phyloP scores from a whole-genome alignment of 2,329 filamentous ascomycete genomes.

The Cladophialophora exuberans region DNA sequence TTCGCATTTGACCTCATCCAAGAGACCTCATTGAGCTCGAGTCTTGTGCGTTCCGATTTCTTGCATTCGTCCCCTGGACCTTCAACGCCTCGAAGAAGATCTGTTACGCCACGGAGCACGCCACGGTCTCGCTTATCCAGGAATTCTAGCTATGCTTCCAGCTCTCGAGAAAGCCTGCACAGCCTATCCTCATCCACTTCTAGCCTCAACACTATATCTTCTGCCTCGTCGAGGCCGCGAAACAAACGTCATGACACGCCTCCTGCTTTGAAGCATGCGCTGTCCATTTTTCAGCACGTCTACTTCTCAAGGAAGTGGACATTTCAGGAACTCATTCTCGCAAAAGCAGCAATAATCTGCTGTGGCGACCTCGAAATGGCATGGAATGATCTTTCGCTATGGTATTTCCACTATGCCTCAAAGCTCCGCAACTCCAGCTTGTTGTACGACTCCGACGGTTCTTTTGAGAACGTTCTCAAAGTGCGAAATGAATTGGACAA shows the following conservation, averaged over 20 bases:
- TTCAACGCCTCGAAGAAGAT: slow-evolving; percentile 4
- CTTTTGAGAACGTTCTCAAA: slow-evolving; percentile 24
- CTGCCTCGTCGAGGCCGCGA: slow-evolving; percentile 4
- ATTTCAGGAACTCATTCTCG: slow-evolving; percentile 25
- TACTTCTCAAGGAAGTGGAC: slow-evolving; percentile 27
- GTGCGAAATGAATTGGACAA: slow-evolving; percentile 24
- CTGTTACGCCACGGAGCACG: background rate
- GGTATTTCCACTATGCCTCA: slow-evolving; percentile 28
- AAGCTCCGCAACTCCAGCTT: slow-evolving; percentile 23
- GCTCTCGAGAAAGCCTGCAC: slow-evolving; percentile 13
- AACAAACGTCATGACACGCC: slow-evolving; percentile 16
- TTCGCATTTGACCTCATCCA: slow-evolving; percentile 21
- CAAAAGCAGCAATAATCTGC: slow-evolving; percentile 26
- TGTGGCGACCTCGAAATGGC: slow-evolving; percentile 27
- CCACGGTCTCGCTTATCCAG: slow-evolving; percentile 13
- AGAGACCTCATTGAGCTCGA: slow-evolving; percentile 23
- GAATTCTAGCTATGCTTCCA: slow-evolving; percentile 16
- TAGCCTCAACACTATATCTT: slow-evolving; percentile 12
- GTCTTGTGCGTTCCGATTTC: slow-evolving; percentile 26
- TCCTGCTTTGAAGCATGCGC: slow-evolving; percentile 16
- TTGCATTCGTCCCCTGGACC: slow-evolving; percentile 12
- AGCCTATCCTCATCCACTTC: slow-evolving; percentile 16
- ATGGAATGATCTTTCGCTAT: slow-evolving; percentile 24
- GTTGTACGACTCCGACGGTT: slow-evolving; percentile 25
- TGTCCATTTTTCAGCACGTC: slow-evolving; percentile 25